phyloP scores from a whole-genome alignment of 1,139 yeast species.

The Hyphopichia pseudoburtonii region DNA sequence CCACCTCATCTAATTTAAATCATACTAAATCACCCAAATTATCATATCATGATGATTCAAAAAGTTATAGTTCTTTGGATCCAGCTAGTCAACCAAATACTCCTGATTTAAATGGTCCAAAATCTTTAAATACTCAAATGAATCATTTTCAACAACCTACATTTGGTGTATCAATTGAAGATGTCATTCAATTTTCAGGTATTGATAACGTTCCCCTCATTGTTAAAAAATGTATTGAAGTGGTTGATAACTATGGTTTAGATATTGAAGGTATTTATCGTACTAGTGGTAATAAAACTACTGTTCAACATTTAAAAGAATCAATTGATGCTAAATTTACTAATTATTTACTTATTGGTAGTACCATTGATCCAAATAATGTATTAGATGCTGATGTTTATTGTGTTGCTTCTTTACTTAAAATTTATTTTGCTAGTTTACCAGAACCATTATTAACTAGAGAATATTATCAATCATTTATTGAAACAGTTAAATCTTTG shows the following conservation, averaged over 20 bases:
- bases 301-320: slow-evolving; percentile 70
- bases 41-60: slow-evolving; percentile 5
- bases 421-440: slow-evolving; percentile 62
- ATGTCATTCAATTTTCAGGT: slow-evolving; percentile 73
- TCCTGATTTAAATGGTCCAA: slow-evolving; percentile 42
- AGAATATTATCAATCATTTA: slow-evolving; percentile 55
- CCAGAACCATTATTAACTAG: slow-evolving; percentile 71
- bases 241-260: slow-evolving; percentile 80
- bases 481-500: slow-evolving; percentile 68
- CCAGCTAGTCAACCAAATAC: slow-evolving; percentile 31
- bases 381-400: slow-evolving; percentile 69
- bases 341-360: slow-evolving; percentile 49
- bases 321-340: slow-evolving; percentile 79
- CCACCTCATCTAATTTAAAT: not conserved
- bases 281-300: slow-evolving; percentile 74
- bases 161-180: slow-evolving; percentile 80
- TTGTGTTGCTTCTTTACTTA: slow-evolving; percentile 68
- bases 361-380: slow-evolving; percentile 44
- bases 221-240: slow-evolving; percentile 84
- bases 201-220: slow-evolving; percentile 88
- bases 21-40: slow-evolving; percentile 5
- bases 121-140: slow-evolving; percentile 27
- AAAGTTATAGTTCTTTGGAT: slow-evolving; percentile 34
- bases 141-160: slow-evolving; percentile 52
- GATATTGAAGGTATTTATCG: slow-evolving; percentile 89